Conservation (phyloP, 768 basidiomycete species). For the Cyclocybe cylindracea region DNA sequence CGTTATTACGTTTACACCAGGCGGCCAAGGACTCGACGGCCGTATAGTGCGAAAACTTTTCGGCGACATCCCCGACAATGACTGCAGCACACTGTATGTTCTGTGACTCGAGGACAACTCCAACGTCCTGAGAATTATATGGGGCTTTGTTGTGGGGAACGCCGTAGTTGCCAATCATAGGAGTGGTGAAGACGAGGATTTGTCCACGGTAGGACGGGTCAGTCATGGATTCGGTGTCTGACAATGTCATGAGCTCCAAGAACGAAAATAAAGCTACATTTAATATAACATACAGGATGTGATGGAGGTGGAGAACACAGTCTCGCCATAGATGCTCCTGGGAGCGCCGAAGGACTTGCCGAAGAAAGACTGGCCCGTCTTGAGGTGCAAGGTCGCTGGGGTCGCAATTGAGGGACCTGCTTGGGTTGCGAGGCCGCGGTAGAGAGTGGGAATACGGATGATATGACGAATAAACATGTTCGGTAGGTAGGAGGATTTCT, state of each 20-base stretch:
- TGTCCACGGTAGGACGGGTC: slow-evolving; percentile 98
- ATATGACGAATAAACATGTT: slow-evolving; percentile 63
- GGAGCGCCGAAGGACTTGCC: slow-evolving; percentile 90
- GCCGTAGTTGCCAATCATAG: slow-evolving; percentile 98
- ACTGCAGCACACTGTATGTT: slow-evolving; percentile 91
- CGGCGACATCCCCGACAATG: slow-evolving; percentile 92
- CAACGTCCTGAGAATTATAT: slow-evolving; percentile 73
- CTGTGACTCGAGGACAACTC: slow-evolving; percentile 86
- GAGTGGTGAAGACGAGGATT: slow-evolving; percentile 97
- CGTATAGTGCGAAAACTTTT: slow-evolving; percentile 91
- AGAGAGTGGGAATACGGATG: slow-evolving; percentile 47
- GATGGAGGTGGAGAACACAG: slow-evolving; percentile 98
- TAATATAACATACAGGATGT: slow-evolving; percentile 77
- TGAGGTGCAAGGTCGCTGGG: slow-evolving; percentile 89
- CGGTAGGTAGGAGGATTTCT: slow-evolving; percentile 21
- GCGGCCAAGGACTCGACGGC: slow-evolving; percentile 91
- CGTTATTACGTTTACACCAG: slow-evolving; percentile 89
- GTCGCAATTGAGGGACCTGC: slow-evolving; percentile 44
- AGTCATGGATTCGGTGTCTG: slow-evolving; percentile 99
- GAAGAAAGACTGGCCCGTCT: slow-evolving; percentile 89
- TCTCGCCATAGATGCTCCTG: slow-evolving; percentile 90
- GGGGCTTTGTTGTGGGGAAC: slow-evolving; percentile 83
- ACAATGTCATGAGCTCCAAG: slow-evolving; percentile 11
- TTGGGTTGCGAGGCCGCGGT: slow-evolving; percentile 70
- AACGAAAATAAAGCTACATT: neutral